These are phyloP conservation scores for Metschnikowia corniflorae DNA, from an alignment of 805 yeast species.

Conservation along the genomic window DNA sequence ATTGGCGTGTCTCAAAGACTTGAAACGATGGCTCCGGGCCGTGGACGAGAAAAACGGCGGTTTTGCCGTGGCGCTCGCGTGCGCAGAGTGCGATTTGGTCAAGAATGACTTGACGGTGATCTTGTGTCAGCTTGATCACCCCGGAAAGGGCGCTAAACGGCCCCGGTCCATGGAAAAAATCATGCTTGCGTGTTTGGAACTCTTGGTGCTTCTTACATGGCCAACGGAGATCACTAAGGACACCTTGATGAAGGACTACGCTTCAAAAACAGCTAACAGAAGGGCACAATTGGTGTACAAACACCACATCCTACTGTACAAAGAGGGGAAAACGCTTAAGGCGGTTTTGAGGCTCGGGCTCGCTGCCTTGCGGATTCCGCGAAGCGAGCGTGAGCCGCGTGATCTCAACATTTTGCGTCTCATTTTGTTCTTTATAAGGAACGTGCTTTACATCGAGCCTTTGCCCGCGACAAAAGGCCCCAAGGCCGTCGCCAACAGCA, in stretches of 20 bases:
- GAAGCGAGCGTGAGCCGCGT: constrained; percentile 56
- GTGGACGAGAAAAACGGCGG: constrained; percentile 72
- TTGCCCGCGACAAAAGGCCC: constrained; percentile 50
- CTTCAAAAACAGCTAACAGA: constrained; percentile 54
- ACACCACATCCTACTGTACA: constrained; percentile 54
- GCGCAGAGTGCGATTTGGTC: constrained; percentile 75
- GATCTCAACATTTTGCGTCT: constrained; percentile 73
- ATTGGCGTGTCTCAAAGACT: constrained; percentile 76
- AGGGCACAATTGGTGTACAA: constrained; percentile 63
- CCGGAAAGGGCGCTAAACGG: constrained; percentile 22
- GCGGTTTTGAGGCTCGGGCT: constrained; percentile 68
- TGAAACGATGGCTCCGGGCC: constrained; percentile 81
- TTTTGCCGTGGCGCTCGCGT: constrained; percentile 83
- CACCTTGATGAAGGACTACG: constrained; percentile 40
- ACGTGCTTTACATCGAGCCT: constrained; percentile 75
- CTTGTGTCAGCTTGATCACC: constrained; percentile 65
- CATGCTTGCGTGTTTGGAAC: constrained; percentile 69
- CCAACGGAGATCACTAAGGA: constrained; percentile 67
- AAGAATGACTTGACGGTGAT: constrained; percentile 71
- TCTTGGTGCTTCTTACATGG: constrained; percentile 82
- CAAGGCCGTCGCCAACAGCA: constrained; percentile 31
- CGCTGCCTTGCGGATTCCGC: constrained; percentile 52
- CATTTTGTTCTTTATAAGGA: constrained; percentile 71
- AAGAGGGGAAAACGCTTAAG: constrained; percentile 59
- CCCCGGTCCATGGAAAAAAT: constrained; percentile 48